Evolutionary conservation across 73 alveolate species (phyloP), one percentile per base, ranked within the genome.

Genomic region (Loxodes magnus): DNA sequence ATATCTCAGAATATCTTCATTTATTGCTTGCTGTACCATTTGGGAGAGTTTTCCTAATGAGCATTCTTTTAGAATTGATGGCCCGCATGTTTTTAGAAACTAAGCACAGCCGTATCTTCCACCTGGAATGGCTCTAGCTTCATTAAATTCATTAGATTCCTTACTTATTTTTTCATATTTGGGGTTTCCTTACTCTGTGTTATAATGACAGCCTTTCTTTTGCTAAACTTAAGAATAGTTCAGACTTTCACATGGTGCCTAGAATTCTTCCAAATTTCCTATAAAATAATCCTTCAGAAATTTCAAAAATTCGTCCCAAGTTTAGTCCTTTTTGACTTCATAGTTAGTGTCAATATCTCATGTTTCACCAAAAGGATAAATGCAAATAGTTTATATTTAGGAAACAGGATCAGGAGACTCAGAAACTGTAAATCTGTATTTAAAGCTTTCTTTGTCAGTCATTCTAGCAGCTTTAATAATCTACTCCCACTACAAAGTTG

Each of bases 71-170:
- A 77, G 52, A 19, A 17, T 36, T 10, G 7, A 7, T 0, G 81
- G 83, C 17, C 83, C 84, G 56, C 73, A 77, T 12, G 55, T 25
- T 56, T 77, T 77, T 7, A 77, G 61, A 35, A 66, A 70, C 57
- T 77, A 65, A 0, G 90, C 90, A 22, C 90, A 77, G 14, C 90
- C 90, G 56, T 77, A 77, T 46, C 90, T 58, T 0, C 90, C 90
- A 17, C 90, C 90, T 24, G 79, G 76, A 33, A 77, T 77, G 2
- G 90, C 90, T 63, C 73, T 35, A 4, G 23, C 35, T 26, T 44
- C 65, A 1, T 62, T 69, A 28, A 33, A 28, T 36, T 70, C 60
- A 15, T n/a, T n/a, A n/a, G n/a, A 6, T 38, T 6, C 15, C 6
- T 12, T 6, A 12, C 5, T 6, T 38, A 12, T 10, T 12, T 6